Conservation (phyloP, 257 asterid genomes). For the Capsicum pubescens region DNA sequence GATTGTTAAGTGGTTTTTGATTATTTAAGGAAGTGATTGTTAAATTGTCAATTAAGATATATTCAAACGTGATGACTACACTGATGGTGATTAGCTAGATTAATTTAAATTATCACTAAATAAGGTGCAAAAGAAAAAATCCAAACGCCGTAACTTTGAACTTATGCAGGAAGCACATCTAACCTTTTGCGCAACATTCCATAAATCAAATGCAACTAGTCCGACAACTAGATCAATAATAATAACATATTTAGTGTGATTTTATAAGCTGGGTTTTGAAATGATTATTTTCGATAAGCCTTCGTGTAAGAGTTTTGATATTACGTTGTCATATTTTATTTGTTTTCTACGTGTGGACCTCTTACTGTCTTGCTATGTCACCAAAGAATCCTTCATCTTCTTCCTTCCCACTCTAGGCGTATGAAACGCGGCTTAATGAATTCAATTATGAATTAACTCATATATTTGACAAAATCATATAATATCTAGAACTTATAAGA, state of each 20-base stretch:
- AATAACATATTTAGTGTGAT: too few relatives aligned
- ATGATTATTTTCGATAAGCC: too few relatives aligned
- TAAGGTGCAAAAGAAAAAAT: not conserved
- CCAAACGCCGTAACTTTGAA: not conserved
- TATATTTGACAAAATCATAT: not conserved
- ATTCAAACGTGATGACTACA: not conserved
- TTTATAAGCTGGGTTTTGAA: too few relatives aligned
- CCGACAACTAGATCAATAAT: not conserved
- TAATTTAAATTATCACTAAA: not conserved
- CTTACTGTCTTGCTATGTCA: not conserved
- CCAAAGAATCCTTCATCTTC: not conserved
- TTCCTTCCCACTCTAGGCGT: not conserved
- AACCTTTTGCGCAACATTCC: not conserved
- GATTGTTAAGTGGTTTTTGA: not conserved
- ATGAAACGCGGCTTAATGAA: not conserved
- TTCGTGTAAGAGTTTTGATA: not conserved
- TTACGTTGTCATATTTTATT: not conserved
- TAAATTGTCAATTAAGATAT: not conserved
- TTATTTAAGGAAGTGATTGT: not conserved
- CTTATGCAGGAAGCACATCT: not conserved
- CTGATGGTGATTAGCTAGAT: not conserved
- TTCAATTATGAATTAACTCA: not conserved
- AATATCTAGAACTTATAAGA: too few relatives aligned
- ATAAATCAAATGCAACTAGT: not conserved
- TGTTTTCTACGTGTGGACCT: slow-evolving; percentile 3